Evolutionary conservation across 148 eudicot species (phyloP).

Genomic region (Spergularia bocconei): DNA sequence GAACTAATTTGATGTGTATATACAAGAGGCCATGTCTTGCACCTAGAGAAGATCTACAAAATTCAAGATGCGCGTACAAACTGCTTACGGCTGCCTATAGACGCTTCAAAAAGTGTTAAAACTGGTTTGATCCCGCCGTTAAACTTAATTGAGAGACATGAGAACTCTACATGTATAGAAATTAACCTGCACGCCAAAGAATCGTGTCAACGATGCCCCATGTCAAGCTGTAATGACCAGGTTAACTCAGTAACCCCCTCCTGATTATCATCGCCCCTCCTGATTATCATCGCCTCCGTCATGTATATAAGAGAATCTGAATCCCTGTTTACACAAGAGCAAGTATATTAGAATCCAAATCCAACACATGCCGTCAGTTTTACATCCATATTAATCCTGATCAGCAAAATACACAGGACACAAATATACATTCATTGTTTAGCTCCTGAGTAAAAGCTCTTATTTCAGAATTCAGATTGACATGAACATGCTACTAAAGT

Average conservation of each 20-base stretch:
- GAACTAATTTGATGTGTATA: no score
- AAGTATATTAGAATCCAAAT: neutral
- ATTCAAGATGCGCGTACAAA: neutral
- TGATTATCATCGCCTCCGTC: neutral
- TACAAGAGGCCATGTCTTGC: neutral
- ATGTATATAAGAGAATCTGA: neutral
- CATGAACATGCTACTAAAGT: neutral
- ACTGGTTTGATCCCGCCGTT: neutral
- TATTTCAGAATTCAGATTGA: neutral
- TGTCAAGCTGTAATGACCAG: neutral
- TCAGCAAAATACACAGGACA: neutral
- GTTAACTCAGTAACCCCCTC: neutral
- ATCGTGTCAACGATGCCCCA: neutral
- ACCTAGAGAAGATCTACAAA: neutral
- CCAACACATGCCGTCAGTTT: neutral
- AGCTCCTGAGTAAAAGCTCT: neutral
- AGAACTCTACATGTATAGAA: neutral
- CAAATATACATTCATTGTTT: neutral
- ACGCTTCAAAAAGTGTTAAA: neutral
- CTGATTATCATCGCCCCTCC: neutral
- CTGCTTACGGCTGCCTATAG: neutral
- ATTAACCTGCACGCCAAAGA: slow-evolving; percentile 5
- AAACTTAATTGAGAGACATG: neutral
- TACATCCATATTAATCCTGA: no score
- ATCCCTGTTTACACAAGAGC: neutral